Conservation (phyloP, 768 basidiomycete genomes). For the Daedaleopsis nitida region DNA sequence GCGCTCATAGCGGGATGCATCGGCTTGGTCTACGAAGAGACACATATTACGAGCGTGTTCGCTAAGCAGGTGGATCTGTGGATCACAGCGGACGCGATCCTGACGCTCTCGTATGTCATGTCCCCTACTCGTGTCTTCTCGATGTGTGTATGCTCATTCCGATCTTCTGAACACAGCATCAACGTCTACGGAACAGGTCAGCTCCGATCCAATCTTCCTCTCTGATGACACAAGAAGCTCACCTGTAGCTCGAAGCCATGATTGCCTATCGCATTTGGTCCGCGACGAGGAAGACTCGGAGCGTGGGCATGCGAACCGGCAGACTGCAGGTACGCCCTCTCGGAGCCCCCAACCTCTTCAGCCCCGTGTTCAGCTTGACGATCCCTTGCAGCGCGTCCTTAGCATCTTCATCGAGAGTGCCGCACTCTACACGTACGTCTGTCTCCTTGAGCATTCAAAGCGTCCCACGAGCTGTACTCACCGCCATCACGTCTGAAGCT, state of each 20-base stretch:
- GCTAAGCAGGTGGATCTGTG: no score
- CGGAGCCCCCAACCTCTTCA: background rate
- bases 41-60: no score
- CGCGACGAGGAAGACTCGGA: background rate
- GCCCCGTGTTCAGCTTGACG: no score
- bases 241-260: background rate
- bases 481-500: background rate
- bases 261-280: background rate
- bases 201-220: no score
- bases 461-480: background rate
- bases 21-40: no score
- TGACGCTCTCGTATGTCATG: no score
- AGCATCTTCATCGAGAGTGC: background rate
- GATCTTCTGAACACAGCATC: background rate
- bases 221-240: background rate
- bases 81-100: no score
- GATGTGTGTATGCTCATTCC: background rate
- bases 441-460: background rate
- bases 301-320: background rate
- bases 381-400: background rate
- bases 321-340: background rate
- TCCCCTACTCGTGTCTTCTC: background rate
- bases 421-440: background rate
- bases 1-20: no score
- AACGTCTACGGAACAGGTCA: background rate